phyloP scores from a whole-genome alignment of 2,329 filamentous ascomycete species.

The Aspergillus novoparasiticus region DNA sequence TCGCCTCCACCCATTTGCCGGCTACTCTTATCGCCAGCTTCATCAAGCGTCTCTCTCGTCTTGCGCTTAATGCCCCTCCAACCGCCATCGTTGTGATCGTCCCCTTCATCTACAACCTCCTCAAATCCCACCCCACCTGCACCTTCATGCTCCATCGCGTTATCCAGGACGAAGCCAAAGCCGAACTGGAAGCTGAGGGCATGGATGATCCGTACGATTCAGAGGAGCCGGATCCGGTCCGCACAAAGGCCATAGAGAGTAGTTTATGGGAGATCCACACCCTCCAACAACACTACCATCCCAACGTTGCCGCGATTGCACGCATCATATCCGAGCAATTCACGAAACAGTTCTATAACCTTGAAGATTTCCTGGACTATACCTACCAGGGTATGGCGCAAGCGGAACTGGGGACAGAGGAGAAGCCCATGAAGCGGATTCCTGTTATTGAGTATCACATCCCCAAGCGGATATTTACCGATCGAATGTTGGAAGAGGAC shows the following conservation, averaged over 20 bases:
- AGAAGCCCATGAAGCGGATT: constrained; percentile 79
- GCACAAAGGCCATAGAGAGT: constrained; percentile 85
- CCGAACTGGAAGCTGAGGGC: constrained; percentile 62
- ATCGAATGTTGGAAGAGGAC: constrained; percentile 44
- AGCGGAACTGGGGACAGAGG: constrained; percentile 65
- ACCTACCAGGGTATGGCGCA: constrained; percentile 79
- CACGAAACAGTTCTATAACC: constrained; percentile 88
- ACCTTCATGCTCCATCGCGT: constrained; percentile 95
- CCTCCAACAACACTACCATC: constrained; percentile 90
- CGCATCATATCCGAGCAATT: constrained; percentile 97
- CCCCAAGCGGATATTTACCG: constrained; percentile 75
- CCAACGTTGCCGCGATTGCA: constrained; percentile 90
- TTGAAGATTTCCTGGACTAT: constrained; percentile 98
- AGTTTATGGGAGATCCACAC: constrained; percentile 94
- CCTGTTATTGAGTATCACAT: constrained; percentile 94
- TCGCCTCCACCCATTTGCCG: constrained; percentile 88
- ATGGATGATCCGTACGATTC: constrained; percentile 77
- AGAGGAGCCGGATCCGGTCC: constrained; percentile 77
- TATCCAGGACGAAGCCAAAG: constrained; percentile 59
- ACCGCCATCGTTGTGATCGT: constrained; percentile 85
- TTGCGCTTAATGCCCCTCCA: constrained; percentile 86
- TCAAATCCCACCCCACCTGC: constrained; percentile 85
- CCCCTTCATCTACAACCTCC: constrained; percentile 92
- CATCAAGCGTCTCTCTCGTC: constrained; percentile 84
- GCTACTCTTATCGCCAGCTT: constrained; percentile 91